Evolutionary conservation across 2,329 filamentous ascomycete genomes (phyloP), one percentile per base, ranked within the genome.

Genomic region (Monilinia laxa): DNA sequence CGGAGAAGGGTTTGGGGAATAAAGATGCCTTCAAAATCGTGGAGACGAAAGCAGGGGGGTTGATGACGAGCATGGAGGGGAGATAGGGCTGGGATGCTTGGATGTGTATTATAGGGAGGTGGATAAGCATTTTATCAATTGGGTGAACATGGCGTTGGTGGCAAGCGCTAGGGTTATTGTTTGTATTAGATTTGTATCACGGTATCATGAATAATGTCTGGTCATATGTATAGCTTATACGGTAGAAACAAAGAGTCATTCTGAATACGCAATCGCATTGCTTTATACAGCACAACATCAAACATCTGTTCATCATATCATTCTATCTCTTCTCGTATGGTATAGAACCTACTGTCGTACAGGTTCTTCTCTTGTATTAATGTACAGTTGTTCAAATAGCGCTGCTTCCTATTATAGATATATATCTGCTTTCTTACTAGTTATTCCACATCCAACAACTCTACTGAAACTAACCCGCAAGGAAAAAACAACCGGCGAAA

Each of bases 1-100:
- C 93, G 1, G 92, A 94, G 68, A 90, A 87, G 74, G 93, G 93
- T 0, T 78, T 91, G 59, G 92, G 92, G 72, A 84, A 88, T 72
- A 87, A 88, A 1, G 88, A 85, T 60, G 84, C 81, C 0, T 96
- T 93, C 76, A 86, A 86, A 75, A 89, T 93, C 62, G 90, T 97
- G 16, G 92, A 94, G 78, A 96, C 92, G n/a, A 88, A 85, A 76
- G 80, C 80, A 60, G 84, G 72, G 23, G 75, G 75, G 1, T 69
- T 77, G 54, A 74, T 75, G 70, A 68, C 66, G 4, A 70, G 70
- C 10, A 70, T 73, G 67, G 68, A 70, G 38, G 66, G 68, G 45
- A 68, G 67, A 58, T 59, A 67, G 64, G 63, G 4, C 11, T 25
- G 12, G 20, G 38, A 10, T 45, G 6, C 31, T 42, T n/a, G 35